These are phyloP conservation scores for Clitoria ternatea DNA, from an alignment of 306 rosid species.

Conservation along the genomic window DNA sequence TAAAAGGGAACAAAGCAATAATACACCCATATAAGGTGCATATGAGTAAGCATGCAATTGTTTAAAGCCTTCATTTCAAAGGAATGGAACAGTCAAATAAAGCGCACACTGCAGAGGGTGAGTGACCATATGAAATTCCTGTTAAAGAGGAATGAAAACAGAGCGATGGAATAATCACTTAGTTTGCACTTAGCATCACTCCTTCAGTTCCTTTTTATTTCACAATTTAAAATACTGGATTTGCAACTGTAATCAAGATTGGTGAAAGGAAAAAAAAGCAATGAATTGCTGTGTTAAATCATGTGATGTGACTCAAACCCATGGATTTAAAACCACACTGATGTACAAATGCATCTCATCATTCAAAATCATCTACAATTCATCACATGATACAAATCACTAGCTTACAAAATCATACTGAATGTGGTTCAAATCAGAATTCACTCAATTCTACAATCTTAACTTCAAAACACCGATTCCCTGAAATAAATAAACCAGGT, in stretches of 20 bases:
- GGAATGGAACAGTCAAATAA: too few species aligned
- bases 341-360: neutral
- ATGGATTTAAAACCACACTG: too few species aligned
- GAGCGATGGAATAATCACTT: neutral
- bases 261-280: neutral
- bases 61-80: neutral
- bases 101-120: too few species aligned
- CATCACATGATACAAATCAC: neutral
- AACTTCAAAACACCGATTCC: neutral
- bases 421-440: neutral
- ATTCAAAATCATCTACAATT: neutral
- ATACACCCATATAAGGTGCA: neutral
- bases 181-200: neutral
- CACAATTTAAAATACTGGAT: neutral
- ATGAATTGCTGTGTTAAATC: neutral
- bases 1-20: neutral
- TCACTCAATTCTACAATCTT: neutral
- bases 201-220: neutral
- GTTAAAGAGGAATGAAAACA: neutral
- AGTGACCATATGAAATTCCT: neutral
- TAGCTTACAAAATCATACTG: neutral
- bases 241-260: neutral
- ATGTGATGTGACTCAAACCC: neutral
- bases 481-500: neutral
- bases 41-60: neutral